Evolutionary conservation across 2,329 filamentous ascomycete species (phyloP).

Genomic region (Onygenales sp.): DNA sequence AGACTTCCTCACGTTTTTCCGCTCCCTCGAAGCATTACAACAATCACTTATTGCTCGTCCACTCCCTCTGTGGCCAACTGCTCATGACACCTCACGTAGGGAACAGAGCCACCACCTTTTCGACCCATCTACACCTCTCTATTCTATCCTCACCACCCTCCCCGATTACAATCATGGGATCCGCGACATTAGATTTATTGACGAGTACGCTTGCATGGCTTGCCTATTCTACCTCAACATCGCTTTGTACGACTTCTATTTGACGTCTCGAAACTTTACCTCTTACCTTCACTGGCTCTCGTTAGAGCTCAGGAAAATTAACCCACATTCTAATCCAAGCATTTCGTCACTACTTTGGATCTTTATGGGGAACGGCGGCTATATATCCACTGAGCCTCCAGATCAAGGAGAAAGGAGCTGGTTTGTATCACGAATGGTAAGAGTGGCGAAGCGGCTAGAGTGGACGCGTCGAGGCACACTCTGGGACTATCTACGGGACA

Average conservation of each 20-base stretch:
- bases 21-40: constrained; percentile 18
- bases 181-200: constrained; percentile 23
- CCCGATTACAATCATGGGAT: constrained; percentile 25
- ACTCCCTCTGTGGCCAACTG: neutral
- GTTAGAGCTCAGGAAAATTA: constrained; percentile 16
- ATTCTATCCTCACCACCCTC: constrained; percentile 19
- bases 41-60: constrained; percentile 12
- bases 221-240: constrained; percentile 23
- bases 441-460: constrained; percentile 22
- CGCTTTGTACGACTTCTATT: constrained; percentile 20
- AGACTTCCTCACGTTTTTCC: constrained; percentile 23
- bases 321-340: constrained; percentile 18
- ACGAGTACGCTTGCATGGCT: constrained; percentile 23
- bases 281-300: constrained; percentile 20
- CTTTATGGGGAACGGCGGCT: constrained; percentile 22
- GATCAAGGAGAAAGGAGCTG: constrained; percentile 21
- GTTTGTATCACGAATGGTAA: constrained; percentile 23
- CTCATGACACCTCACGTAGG: neutral
- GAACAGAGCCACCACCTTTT: constrained; percentile 10
- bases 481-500: constrained; percentile 20
- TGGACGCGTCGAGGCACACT: constrained; percentile 19
- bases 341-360: constrained; percentile 23
- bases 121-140: constrained; percentile 15
- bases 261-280: constrained; percentile 17
- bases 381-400: constrained; percentile 12